Percentiles rank a stretch among this genome's conserved stretches.
phyloP scores from a whole-genome alignment of 805 yeast genomes.

The Wickerhamomyces sydowiorum region DNA sequence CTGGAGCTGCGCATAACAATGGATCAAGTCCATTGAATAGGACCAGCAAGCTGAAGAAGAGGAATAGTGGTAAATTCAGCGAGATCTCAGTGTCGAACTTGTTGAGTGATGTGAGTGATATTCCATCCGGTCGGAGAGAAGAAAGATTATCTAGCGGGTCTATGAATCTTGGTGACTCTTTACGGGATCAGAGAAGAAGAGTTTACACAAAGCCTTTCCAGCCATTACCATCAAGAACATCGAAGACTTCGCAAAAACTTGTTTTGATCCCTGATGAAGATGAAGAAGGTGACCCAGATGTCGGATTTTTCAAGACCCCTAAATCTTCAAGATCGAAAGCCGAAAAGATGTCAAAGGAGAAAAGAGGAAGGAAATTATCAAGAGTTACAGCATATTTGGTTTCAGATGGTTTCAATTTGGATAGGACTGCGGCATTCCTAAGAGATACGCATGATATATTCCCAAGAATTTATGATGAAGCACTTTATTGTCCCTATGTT shows the following conservation, averaged over 20 bases:
- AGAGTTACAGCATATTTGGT: slow-evolving; percentile 90
- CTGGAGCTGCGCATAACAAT: slow-evolving; percentile 43
- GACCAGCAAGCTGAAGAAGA: slow-evolving; percentile 8
- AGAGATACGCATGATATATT: slow-evolving; percentile 70
- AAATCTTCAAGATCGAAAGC: slow-evolving; percentile 29
- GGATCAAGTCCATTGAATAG: neutral
- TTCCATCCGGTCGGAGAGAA: slow-evolving; percentile 65
- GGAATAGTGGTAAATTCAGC: slow-evolving; percentile 44
- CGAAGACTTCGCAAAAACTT: slow-evolving; percentile 79
- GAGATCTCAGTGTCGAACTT: slow-evolving; percentile 79
- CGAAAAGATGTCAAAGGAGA: slow-evolving; percentile 46
- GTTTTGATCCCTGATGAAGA: slow-evolving; percentile 71
- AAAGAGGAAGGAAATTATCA: slow-evolving; percentile 52
- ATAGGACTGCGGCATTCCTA: slow-evolving; percentile 57
- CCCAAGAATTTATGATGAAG: slow-evolving; percentile 87
- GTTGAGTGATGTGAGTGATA: slow-evolving; percentile 73
- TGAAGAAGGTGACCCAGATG: slow-evolving; percentile 9
- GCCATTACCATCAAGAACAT: slow-evolving; percentile 65
- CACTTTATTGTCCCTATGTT: slow-evolving; percentile 84
- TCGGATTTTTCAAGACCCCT: slow-evolving; percentile 2
- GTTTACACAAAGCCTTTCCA: slow-evolving; percentile 43
- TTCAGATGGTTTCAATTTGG: slow-evolving; percentile 73
- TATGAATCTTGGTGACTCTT: slow-evolving; percentile 4
- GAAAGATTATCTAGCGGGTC: slow-evolving; percentile 36
- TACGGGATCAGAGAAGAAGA: slow-evolving; percentile 11